Conservation (phyloP, 1,284 basidiomycete genomes). For the Cryptococcus sp. region DNA sequence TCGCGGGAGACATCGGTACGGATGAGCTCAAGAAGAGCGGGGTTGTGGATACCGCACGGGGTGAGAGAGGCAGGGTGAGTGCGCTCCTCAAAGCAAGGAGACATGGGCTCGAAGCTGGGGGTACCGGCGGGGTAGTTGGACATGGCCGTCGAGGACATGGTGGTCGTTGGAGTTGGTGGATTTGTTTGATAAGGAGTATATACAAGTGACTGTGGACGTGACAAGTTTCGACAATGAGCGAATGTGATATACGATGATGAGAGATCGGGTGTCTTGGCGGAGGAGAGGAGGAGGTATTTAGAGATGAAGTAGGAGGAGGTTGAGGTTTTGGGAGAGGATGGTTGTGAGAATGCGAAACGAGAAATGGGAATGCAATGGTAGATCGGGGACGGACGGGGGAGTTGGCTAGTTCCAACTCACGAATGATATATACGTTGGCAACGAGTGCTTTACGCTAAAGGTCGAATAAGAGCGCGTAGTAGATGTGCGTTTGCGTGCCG, state of each 20-base stretch:
- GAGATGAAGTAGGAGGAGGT: no score
- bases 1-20: slow-evolving; percentile 72
- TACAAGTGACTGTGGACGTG: not conserved
- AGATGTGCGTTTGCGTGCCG: no score
- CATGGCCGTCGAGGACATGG: slow-evolving; percentile 25
- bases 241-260: not conserved
- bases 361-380: no score
- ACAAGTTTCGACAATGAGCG: not conserved
- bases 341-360: no score
- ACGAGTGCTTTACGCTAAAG: no score
- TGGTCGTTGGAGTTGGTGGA: not conserved
- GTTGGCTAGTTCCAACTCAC: no score
- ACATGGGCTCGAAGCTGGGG: slow-evolving; percentile 41
- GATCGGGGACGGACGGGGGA: no score
- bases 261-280: no score
- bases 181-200: not conserved
- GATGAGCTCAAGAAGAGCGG: slow-evolving; percentile 74
- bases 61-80: slow-evolving; percentile 66
- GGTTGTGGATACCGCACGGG: slow-evolving; percentile 68
- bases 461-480: no score
- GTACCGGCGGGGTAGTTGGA: slow-evolving; percentile 41
- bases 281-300: no score
- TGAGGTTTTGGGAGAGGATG: no score
- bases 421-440: no score
- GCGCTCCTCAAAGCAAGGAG: slow-evolving; percentile 51